These are phyloP conservation scores for Fraxinus anomala DNA, from an alignment of 257 asterid species.

Conservation along the genomic window DNA sequence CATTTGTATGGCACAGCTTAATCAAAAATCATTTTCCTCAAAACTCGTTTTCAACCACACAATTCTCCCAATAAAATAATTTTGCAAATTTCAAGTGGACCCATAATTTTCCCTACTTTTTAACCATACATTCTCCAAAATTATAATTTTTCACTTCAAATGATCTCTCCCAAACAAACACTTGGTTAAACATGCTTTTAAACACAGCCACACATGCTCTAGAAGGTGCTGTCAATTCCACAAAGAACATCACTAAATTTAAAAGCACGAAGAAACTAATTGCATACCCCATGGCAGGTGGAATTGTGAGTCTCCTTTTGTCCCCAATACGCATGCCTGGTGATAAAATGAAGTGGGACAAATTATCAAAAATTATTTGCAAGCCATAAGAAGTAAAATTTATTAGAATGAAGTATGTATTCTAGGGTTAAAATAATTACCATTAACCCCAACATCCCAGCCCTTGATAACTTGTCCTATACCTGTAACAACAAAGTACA, in stretches of 20 bases:
- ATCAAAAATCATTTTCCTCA: no score
- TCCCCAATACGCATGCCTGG: slow-evolving; percentile 97
- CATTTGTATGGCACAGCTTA: no score
- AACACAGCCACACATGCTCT: background rate
- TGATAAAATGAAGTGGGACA: slow-evolving; percentile 21
- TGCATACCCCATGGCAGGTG: slow-evolving; percentile 96
- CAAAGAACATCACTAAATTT: background rate
- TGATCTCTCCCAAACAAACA: no score
- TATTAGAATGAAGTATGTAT: slow-evolving; percentile 10
- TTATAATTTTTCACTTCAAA: no score
- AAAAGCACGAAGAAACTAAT: background rate
- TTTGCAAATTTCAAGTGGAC: no score
- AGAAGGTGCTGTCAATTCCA: background rate
- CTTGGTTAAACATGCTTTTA: background rate
- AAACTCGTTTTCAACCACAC: no score
- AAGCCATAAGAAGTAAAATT: background rate
- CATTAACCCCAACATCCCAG: slow-evolving; percentile 96
- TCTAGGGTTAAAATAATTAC: slow-evolving; percentile 42
- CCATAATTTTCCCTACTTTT: no score
- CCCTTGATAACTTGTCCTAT: slow-evolving; percentile 93
- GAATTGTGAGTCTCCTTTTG: slow-evolving; percentile 87
- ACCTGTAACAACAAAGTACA: slow-evolving; percentile 50
- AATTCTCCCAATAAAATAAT: no score
- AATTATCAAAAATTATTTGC: slow-evolving; percentile 4
- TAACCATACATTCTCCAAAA: no score